A percentile compares a stretch with the other conserved stretches of the same genome.
Evolutionary conservation across 2,329 filamentous ascomycete species (phyloP).

Genomic region (Purpureocillium takamizusanense): DNA sequence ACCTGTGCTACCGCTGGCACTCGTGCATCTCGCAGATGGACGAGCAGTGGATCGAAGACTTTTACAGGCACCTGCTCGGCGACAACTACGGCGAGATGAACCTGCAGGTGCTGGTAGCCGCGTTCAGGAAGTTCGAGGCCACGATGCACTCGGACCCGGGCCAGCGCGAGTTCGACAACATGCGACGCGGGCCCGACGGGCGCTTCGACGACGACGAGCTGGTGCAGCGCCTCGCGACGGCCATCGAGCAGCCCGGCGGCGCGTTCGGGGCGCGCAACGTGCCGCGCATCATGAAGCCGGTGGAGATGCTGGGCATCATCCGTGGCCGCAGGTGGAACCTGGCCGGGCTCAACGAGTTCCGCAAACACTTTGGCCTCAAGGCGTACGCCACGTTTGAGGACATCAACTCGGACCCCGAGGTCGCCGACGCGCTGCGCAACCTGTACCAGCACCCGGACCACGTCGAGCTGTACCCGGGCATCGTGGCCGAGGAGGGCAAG

Average conservation of each 20-base stretch:
- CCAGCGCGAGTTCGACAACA: slow-evolving; percentile 58
- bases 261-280: slow-evolving; percentile 67
- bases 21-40: slow-evolving; percentile 64
- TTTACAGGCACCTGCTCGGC: slow-evolving; percentile 53
- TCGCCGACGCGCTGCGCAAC: slow-evolving; percentile 55
- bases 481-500: slow-evolving; percentile 70
- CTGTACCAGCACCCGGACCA: slow-evolving; percentile 72
- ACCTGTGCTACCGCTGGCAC: slow-evolving; percentile 82
- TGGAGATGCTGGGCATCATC: slow-evolving; percentile 74
- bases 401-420: slow-evolving; percentile 68
- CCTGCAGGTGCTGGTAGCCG: slow-evolving; percentile 50
- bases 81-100: slow-evolving; percentile 46
- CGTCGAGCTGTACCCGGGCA: slow-evolving; percentile 72
- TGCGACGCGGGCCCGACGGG: slow-evolving; percentile 57
- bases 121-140: slow-evolving; percentile 54
- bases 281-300: slow-evolving; percentile 61
- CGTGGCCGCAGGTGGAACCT: slow-evolving; percentile 71
- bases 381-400: slow-evolving; percentile 71
- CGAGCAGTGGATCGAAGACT: slow-evolving; percentile 69
- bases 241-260: slow-evolving; percentile 72
- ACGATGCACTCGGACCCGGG: slow-evolving; percentile 56
- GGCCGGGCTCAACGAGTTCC: slow-evolving; percentile 75
- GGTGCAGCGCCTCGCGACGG: slow-evolving; percentile 56
- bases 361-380: slow-evolving; percentile 71
- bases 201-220: slow-evolving; percentile 69